Evolutionary conservation across 2,329 filamentous ascomycete genomes (phyloP), one percentile per base, ranked within the genome.

Genomic region (Arthroderma sp.): DNA sequence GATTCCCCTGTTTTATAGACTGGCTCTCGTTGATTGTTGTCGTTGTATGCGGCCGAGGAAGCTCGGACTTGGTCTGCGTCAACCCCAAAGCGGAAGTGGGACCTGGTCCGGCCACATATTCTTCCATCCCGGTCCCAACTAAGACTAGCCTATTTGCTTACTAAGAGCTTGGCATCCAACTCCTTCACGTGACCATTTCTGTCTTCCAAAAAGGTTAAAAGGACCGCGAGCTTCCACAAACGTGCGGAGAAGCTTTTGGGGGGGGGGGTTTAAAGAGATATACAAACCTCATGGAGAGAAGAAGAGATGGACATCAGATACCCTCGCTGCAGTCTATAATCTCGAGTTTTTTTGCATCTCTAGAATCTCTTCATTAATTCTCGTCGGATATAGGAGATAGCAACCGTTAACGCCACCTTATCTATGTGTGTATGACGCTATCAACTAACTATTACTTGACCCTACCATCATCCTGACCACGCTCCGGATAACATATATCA

Each of bases 381-480:
- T 44, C 23, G 33, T 4, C 49, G 49, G 49, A 53, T 15, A 53
- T 53, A 53, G 49, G 49, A 53, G 49, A 53, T 53, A 53, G 25
- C 49, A 21, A 19, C n/a, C 9, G n/a, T 17, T 37, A 33, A 35
- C 49, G 49, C 49, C 33, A 44, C 41, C 28, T 31, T 31, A 3
- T 31, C 28, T 7, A 31, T 3, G 41, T 15, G 9, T 11, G 6
- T 19, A 44, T 44, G 41, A 44, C 41, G 41, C 41, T 44, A 44
- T 23, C 4, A 19, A 19, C 39, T n/a, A 41, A 17, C 4, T 17
- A 41, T 4, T 8, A 9, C 17, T 43, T 11, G 5, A 4, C 7
- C 17, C 1, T 19, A 41, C 39, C 9, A 43, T n/a, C n/a, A n/a
- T n/a, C n/a, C n/a, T n/a, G n/a, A n/a, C n/a, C n/a, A n/a, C n/a